These are phyloP conservation scores for Gaeumannomyces sp. DNA, from an alignment of 2,329 filamentous ascomycete genomes.

Conservation along the genomic window DNA sequence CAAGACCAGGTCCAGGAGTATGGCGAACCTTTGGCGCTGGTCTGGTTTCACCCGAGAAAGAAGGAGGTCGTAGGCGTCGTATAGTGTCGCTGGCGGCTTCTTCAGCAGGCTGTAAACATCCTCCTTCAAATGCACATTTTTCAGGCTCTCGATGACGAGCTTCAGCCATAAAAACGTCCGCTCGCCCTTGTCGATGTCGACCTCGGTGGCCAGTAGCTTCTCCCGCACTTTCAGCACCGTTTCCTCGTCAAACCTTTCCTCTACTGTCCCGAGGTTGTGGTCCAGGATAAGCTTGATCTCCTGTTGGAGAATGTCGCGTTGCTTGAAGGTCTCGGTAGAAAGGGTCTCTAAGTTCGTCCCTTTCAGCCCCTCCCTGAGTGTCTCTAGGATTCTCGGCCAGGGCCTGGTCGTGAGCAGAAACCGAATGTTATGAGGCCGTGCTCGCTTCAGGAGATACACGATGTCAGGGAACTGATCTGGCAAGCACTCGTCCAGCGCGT, in stretches of 20 bases:
- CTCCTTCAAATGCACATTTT: neutral
- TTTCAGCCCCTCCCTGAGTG: no score
- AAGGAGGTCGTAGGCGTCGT: neutral
- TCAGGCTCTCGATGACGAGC: neutral
- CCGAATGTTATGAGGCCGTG: no score
- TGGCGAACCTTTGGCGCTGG: neutral
- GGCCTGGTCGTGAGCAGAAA: no score
- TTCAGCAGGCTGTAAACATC: neutral
- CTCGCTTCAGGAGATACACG: no score
- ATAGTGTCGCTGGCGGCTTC: neutral
- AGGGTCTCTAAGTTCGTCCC: no score
- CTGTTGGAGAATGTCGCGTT: no score
- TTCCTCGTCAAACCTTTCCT: neutral
- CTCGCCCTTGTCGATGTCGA: neutral
- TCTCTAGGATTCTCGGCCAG: no score
- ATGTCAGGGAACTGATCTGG: no score
- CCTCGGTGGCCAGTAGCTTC: neutral
- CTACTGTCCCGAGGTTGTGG: neutral
- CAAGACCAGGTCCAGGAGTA: neutral
- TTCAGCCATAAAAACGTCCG: neutral
- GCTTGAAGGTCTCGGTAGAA: no score
- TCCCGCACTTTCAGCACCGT: neutral
- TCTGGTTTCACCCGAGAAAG: neutral
- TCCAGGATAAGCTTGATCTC: neutral
- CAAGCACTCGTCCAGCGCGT: no score